Percentiles rank a stretch among this genome's conserved stretches.
These are phyloP conservation scores for Escovopsis weberi DNA, from an alignment of 2,329 filamentous ascomycete species.

Conservation along the genomic window DNA sequence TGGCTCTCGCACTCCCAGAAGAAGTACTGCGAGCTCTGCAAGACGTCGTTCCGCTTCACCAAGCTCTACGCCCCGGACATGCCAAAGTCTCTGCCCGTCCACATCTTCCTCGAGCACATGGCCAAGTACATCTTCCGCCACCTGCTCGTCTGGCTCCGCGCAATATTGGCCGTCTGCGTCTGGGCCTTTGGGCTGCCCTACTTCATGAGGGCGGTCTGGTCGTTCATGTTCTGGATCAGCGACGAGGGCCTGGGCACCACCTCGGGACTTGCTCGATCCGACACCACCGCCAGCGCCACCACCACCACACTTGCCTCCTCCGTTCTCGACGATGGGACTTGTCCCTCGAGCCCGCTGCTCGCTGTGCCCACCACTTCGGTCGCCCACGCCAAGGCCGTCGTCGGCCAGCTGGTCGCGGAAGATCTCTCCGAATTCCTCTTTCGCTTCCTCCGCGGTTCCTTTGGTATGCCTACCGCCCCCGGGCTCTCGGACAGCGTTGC, in stretches of 20 bases:
- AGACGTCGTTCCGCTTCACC: slow-evolving; percentile 94
- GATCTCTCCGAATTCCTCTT: slow-evolving; percentile 19
- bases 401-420: slow-evolving; percentile 15
- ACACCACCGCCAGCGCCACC: slow-evolving; percentile 10
- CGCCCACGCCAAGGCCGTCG: slow-evolving; percentile 16
- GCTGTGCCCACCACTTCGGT: slow-evolving; percentile 18
- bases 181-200: slow-evolving; percentile 86
- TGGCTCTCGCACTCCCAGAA: slow-evolving; percentile 98
- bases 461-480: slow-evolving; percentile 13
- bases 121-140: slow-evolving; percentile 57
- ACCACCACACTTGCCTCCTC: slow-evolving; percentile 13
- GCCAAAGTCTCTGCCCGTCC: slow-evolving; percentile 67
- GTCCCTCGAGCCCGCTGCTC: slow-evolving; percentile 22
- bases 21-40: slow-evolving; percentile 98
- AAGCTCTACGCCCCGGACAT: slow-evolving; percentile 93
- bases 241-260: slow-evolving; percentile 50
- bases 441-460: slow-evolving; percentile 15
- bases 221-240: slow-evolving; percentile 86
- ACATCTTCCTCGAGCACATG: slow-evolving; percentile 69
- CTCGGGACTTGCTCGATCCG: slow-evolving; percentile 11
- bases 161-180: slow-evolving; percentile 63
- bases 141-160: slow-evolving; percentile 63
- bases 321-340: slow-evolving; percentile 14
- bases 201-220: slow-evolving; percentile 83
- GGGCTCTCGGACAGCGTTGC: neutral